These are phyloP conservation scores for Apiospora arundinis DNA, from an alignment of 2,329 filamentous ascomycete species.

Conservation along the genomic window DNA sequence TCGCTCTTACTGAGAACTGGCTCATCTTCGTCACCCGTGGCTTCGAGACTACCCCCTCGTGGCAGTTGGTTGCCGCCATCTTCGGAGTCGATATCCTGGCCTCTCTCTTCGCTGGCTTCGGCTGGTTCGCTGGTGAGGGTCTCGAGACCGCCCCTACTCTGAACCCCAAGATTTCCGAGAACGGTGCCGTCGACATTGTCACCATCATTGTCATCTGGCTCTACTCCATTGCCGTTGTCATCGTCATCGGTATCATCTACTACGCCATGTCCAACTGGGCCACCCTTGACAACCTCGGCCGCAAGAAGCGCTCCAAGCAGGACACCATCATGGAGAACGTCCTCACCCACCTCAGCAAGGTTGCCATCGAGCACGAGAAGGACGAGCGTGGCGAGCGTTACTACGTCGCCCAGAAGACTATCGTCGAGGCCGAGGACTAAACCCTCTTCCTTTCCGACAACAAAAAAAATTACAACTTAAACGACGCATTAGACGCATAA, in stretches of 20 bases:
- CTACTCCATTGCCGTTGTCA: constrained; percentile 58
- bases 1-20: constrained; percentile 78
- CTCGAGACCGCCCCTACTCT: constrained; percentile 47
- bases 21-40: constrained; percentile 79
- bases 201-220: constrained; percentile 58
- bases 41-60: constrained; percentile 72
- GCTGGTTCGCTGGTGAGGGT: constrained; percentile 65
- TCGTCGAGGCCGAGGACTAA: constrained; percentile 36
- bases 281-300: constrained; percentile 51
- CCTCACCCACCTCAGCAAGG: constrained; percentile 56
- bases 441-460: background rate
- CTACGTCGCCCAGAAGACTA: constrained; percentile 37
- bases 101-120: constrained; percentile 74
- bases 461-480: background rate
- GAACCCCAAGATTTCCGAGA: constrained; percentile 40
- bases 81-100: constrained; percentile 70
- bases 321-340: constrained; percentile 62
- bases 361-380: constrained; percentile 56
- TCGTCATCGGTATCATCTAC: constrained; percentile 59
- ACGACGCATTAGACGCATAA: background rate
- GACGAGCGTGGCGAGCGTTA: constrained; percentile 49
- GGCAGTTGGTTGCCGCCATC: constrained; percentile 73
- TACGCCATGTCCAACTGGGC: constrained; percentile 48
- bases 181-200: constrained; percentile 64
- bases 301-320: constrained; percentile 55